These are phyloP conservation scores for Aspergillus fischeri DNA, from an alignment of 2,329 filamentous ascomycete genomes.

Conservation along the genomic window DNA sequence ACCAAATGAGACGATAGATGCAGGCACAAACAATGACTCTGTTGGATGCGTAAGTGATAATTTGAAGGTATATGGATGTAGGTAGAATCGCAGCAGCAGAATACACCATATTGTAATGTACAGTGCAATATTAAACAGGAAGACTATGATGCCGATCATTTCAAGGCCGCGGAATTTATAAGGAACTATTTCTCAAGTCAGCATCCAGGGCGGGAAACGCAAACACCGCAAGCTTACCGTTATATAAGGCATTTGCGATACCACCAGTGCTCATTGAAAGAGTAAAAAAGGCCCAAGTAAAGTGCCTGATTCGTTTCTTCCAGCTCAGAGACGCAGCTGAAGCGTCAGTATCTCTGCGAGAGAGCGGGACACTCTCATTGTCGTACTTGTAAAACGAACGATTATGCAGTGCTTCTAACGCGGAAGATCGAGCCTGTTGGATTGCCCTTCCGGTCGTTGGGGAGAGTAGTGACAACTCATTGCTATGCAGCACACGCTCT, in stretches of 20 bases:
- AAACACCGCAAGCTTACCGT: constrained; percentile 39
- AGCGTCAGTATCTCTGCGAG: background rate
- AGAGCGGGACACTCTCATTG: constrained; percentile 5
- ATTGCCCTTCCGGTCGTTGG: constrained; percentile 9
- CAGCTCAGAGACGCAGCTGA: constrained; percentile 36
- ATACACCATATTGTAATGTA: constrained; percentile 61
- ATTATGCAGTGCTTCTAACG: constrained; percentile 23
- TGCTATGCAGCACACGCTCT: constrained; percentile 4
- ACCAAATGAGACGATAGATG: constrained; percentile 64
- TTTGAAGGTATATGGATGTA: constrained; percentile 66
- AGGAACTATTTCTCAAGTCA: constrained; percentile 39
- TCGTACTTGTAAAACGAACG: constrained; percentile 17
- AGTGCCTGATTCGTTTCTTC: constrained; percentile 56
- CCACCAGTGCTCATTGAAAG: constrained; percentile 61
- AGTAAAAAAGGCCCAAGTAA: constrained; percentile 78
- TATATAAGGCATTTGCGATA: constrained; percentile 56
- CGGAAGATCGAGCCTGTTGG: constrained; percentile 26
- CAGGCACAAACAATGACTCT: constrained; percentile 73
- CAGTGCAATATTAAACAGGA: constrained; percentile 60
- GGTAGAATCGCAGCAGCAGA: constrained; percentile 64
- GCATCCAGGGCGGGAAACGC: background rate
- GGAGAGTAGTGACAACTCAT: constrained; percentile 8
- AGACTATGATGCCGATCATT: constrained; percentile 58
- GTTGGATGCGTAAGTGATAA: constrained; percentile 71
- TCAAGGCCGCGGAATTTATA: constrained; percentile 55